Conservation (phyloP, 495 filamentous ascomycete species). For the Neurospora sp. region DNA sequence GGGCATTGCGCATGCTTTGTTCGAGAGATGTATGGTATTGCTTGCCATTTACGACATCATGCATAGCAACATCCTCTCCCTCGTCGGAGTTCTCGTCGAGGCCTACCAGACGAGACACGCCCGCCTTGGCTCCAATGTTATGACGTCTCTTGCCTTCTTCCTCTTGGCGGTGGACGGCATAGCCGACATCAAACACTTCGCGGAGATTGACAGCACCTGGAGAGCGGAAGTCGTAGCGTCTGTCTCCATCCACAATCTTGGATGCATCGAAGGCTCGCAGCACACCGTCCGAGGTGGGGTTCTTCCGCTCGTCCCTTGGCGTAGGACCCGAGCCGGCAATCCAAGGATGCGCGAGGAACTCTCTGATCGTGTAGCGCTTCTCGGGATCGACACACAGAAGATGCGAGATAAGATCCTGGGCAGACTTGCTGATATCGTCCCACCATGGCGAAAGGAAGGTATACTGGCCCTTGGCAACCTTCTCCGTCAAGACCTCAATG, state of each 20-base stretch:
- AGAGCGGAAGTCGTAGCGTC: constrained; percentile 86
- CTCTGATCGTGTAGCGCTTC: constrained; percentile 76
- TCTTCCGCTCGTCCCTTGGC: constrained; percentile 54
- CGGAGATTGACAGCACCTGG: constrained; percentile 91
- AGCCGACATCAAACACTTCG: constrained; percentile 94
- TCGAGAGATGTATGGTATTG: constrained; percentile 52
- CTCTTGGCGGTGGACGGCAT: constrained; percentile 92
- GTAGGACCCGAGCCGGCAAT: constrained; percentile 52
- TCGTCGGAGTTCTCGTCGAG: constrained; percentile 64
- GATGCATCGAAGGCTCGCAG: constrained; percentile 45
- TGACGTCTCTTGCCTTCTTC: constrained; percentile 90
- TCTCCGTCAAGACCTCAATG: constrained; percentile 93
- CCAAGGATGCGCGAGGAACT: constrained; percentile 92
- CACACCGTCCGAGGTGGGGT: constrained; percentile 29
- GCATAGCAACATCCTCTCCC: constrained; percentile 43
- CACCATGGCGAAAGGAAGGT: constrained; percentile 98
- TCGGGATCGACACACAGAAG: constrained; percentile 88
- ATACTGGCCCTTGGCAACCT: constrained; percentile 92
- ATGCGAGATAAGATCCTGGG: constrained; percentile 89
- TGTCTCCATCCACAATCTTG: constrained; percentile 48
- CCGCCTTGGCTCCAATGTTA: constrained; percentile 52
- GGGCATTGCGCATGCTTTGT: constrained; percentile 73
- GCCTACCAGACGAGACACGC: constrained; percentile 44
- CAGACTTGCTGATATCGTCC: constrained; percentile 95
- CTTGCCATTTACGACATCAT: constrained; percentile 45